phyloP scores from a whole-genome alignment of 148 eudicot genomes.

The Beta vulgaris region DNA sequence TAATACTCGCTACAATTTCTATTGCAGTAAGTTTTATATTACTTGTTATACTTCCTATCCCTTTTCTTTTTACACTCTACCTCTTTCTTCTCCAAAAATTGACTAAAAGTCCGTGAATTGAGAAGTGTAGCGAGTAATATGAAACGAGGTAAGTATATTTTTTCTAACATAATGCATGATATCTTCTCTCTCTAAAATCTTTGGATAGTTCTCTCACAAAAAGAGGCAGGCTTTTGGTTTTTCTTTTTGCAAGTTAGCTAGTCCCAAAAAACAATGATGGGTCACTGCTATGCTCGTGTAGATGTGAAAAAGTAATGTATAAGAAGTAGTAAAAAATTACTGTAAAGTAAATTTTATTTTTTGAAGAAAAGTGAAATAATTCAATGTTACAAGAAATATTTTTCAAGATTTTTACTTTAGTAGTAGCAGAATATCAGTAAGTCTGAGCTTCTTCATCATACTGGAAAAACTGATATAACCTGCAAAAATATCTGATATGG shows the following conservation, averaged over 20 bases:
- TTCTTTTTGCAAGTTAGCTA: conserved; percentile 31
- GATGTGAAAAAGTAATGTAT: conserved; percentile 20
- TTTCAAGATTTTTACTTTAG: conserved; percentile 31
- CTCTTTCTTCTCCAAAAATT: too few relatives aligned
- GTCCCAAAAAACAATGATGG: conserved; percentile 44
- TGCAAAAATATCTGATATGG: conserved; percentile 31
- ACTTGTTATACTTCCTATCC: too few relatives aligned
- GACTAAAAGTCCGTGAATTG: too few relatives aligned
- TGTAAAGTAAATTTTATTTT: neutral
- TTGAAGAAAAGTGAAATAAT: neutral
- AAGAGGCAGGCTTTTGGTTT: conserved; percentile 30
- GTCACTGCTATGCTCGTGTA: conserved; percentile 34
- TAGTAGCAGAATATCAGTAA: conserved; percentile 21
- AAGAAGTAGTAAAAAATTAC: neutral
- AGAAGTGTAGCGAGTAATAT: too few relatives aligned
- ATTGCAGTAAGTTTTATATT: too few relatives aligned
- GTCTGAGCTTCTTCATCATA: conserved; percentile 38
- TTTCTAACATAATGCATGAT: conserved; percentile 35
- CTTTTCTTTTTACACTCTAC: neutral
- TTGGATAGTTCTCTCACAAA: conserved; percentile 18
- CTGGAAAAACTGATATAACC: conserved; percentile 30
- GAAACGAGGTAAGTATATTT: too few relatives aligned
- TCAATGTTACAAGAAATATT: conserved; percentile 8
- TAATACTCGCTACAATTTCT: too few relatives aligned
- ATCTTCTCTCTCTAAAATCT: conserved; percentile 2